Evolutionary conservation across 768 basidiomycete species (phyloP).

Genomic region (Boletus rubescentipes): DNA sequence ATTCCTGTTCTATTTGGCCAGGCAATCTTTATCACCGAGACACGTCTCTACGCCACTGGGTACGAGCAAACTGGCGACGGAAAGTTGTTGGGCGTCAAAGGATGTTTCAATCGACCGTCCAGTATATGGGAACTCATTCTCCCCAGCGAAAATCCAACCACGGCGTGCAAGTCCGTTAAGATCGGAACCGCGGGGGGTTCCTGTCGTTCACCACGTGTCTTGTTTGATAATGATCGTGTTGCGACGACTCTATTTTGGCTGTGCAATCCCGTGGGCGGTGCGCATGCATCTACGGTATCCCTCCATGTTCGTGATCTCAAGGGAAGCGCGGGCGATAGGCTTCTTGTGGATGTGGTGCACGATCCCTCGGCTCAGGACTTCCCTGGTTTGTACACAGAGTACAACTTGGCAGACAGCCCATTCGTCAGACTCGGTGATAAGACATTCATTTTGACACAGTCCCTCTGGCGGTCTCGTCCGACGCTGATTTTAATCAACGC

Average conservation of each 20-base stretch:
- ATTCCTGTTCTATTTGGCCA: constrained; percentile 50
- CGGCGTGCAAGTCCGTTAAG: constrained; percentile 22
- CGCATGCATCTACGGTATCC: constrained; percentile 56
- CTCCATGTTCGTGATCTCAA: constrained; percentile 46
- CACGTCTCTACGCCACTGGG: constrained; percentile 55
- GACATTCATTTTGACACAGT: constrained; percentile 37
- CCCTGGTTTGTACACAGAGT: constrained; percentile 62
- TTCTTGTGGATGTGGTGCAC: constrained; percentile 44
- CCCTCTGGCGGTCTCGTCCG: constrained; percentile 53
- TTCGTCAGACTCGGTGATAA: constrained; percentile 33
- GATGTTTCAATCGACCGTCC: constrained; percentile 58
- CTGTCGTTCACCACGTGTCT: constrained; percentile 59
- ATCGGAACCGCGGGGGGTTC: constrained; percentile 46
- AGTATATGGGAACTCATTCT: constrained; percentile 54
- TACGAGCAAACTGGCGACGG: constrained; percentile 60
- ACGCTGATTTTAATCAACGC: constrained; percentile 50
- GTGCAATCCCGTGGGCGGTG: constrained; percentile 52
- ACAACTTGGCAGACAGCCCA: constrained; percentile 43
- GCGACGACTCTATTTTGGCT: constrained; percentile 48
- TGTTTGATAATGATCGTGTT: constrained; percentile 24
- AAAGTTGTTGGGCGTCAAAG: constrained; percentile 55
- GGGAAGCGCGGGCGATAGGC: constrained; percentile 2
- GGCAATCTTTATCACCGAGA: constrained; percentile 46
- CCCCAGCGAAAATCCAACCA: constrained; percentile 5
- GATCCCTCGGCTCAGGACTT: constrained; percentile 43